phyloP scores from a whole-genome alignment of 257 asterid genomes.

The Primulina tabacum region DNA sequence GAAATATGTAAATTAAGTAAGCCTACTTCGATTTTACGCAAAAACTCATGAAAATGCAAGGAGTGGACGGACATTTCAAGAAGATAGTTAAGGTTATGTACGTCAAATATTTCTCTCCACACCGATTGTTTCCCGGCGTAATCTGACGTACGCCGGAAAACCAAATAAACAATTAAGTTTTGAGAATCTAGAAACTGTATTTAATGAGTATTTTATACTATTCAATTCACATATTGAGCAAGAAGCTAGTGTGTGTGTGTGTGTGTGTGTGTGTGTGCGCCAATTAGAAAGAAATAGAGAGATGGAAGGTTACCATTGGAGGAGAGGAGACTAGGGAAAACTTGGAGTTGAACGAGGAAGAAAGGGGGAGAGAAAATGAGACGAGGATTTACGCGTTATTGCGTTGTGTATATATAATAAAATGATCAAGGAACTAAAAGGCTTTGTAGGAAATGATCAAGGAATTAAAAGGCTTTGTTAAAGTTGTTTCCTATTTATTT shows the following conservation, averaged over 20 bases:
- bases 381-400: background rate
- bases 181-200: too few species aligned
- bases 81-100: too few species aligned
- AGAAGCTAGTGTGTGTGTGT: background rate
- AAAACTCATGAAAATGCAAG: too few species aligned
- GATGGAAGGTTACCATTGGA: background rate
- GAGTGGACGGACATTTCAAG: too few species aligned
- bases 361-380: background rate
- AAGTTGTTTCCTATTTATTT: too few species aligned
- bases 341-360: background rate
- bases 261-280: background rate
- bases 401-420: background rate
- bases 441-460: too few species aligned
- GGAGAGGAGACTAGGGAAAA: background rate
- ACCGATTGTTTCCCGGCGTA: background rate
- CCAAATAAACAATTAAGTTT: background rate
- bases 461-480: too few species aligned
- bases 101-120: background rate
- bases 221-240: background rate
- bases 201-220: too few species aligned
- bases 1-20: too few species aligned
- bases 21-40: too few species aligned
- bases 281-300: too few species aligned
- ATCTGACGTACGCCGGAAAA: conserved; percentile 23
- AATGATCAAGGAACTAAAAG: too few species aligned